phyloP scores from a whole-genome alignment of 1,284 basidiomycete genomes.

The Anthracocystis panici-leucophaei region DNA sequence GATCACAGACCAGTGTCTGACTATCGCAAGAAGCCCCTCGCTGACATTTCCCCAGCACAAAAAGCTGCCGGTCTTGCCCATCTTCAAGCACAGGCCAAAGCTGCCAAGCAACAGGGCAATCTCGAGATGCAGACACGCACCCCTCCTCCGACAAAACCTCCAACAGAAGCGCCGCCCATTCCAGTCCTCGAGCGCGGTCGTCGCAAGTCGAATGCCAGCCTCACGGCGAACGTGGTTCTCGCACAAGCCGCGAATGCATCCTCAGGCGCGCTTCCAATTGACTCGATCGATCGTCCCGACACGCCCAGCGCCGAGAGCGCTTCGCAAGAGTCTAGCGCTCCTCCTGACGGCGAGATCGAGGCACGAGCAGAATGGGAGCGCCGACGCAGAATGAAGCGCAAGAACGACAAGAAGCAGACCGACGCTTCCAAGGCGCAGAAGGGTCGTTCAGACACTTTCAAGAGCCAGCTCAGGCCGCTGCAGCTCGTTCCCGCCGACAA shows the following conservation, averaged over 20 bases:
- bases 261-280: slow-evolving; percentile 1
- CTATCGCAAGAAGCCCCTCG: slow-evolving; percentile 57
- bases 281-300: slow-evolving; percentile 17
- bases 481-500: slow-evolving; percentile 55
- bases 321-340: slow-evolving; percentile 58
- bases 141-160: slow-evolving; percentile 21
- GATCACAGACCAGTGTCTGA: slow-evolving; percentile 56
- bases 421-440: slow-evolving; percentile 20
- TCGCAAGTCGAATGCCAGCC: slow-evolving; percentile 47
- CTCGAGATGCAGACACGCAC: slow-evolving; percentile 14
- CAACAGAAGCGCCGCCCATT: slow-evolving; percentile 32
- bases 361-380: slow-evolving; percentile 67
- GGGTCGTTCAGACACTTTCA: slow-evolving; percentile 39
- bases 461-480: slow-evolving; percentile 50
- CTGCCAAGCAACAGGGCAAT: slow-evolving; percentile 16
- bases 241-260: slow-evolving; percentile 27
- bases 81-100: slow-evolving; percentile 39
- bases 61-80: slow-evolving; percentile 50
- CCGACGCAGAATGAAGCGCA: slow-evolving; percentile 55
- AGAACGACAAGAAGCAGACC: slow-evolving; percentile 36
- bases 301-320: slow-evolving; percentile 45
- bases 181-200: slow-evolving; percentile 39
- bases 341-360: slow-evolving; percentile 66
- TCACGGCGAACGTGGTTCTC: slow-evolving; percentile 40
- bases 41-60: slow-evolving; percentile 44